Percentiles rank a stretch among this genome's conserved stretches.
These are phyloP conservation scores for Phytophthora ohioensis DNA, from an alignment of 352 stramenopile genomes.

Conservation along the genomic window DNA sequence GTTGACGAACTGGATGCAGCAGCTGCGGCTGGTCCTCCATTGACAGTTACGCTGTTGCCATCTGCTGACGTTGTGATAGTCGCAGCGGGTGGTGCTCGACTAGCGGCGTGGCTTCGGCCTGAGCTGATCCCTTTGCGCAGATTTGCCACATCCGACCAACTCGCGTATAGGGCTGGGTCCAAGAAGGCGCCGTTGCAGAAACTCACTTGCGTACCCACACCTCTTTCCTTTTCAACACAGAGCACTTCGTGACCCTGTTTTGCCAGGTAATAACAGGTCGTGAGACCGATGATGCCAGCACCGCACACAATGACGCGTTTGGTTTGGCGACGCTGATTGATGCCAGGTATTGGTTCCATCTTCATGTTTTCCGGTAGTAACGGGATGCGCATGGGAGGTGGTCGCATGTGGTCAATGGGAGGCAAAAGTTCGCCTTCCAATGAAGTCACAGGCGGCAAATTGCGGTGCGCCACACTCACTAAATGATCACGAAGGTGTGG, in stretches of 20 bases:
- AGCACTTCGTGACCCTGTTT: slow-evolving; percentile 89
- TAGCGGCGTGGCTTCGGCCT: slow-evolving; percentile 11
- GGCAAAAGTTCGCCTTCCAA: slow-evolving; percentile 64
- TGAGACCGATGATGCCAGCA: slow-evolving; percentile 86
- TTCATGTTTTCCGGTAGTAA: slow-evolving; percentile 72
- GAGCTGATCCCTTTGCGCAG: slow-evolving; percentile 54
- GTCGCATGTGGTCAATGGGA: slow-evolving; percentile 62
- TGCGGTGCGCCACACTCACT: slow-evolving; percentile 50
- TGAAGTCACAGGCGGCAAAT: slow-evolving; percentile 34
- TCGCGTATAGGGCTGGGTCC: slow-evolving; percentile 83
- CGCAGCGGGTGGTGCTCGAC: slow-evolving; percentile 9
- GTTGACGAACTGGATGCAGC: slow-evolving; percentile 40
- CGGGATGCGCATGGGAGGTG: slow-evolving; percentile 66
- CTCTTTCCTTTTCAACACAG: slow-evolving; percentile 86
- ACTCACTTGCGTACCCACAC: slow-evolving; percentile 82
- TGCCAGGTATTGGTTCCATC: slow-evolving; percentile 69
- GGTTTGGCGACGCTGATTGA: slow-evolving; percentile 59
- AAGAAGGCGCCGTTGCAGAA: slow-evolving; percentile 87
- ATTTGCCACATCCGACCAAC: slow-evolving; percentile 80
- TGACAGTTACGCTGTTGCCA: slow-evolving; percentile 47
- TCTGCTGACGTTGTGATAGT: slow-evolving; percentile 36
- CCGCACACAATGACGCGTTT: slow-evolving; percentile 90
- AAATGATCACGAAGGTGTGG: slow-evolving; percentile 70
- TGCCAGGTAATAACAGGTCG: slow-evolving; percentile 87
- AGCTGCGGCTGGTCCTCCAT: slow-evolving; percentile 44